Evolutionary conservation across 2,329 filamentous ascomycete species (phyloP), one percentile per base, ranked within the genome.

Genomic region (Gnomoniopsis smithogilvyi): DNA sequence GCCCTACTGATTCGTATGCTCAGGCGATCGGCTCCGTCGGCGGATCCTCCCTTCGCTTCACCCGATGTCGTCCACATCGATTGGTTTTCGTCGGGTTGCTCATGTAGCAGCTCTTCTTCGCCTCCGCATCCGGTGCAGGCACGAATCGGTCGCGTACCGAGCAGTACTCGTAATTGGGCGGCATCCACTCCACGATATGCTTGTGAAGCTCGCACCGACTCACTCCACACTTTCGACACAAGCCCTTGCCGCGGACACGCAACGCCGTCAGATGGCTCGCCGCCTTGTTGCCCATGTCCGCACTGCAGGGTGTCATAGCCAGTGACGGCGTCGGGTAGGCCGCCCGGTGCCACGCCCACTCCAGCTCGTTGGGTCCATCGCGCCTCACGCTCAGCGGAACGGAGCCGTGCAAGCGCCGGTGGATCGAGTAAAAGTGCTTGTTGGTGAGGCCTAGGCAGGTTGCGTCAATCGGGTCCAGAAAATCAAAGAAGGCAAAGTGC

Each of bases 381-480:
- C 85, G 84, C 15, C 84, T 79, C 50, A 78, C 78, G 19, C 79
- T 80, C 17, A 88, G 77, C 11, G 82, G 74, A n/a, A 87, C 79
- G 8, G 70, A 74, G 55, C 80, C 82, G 68, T 85, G 79, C 70
- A 85, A 76, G 56, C 77, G 78, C 26, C 78, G 76, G 70, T 85
- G 83, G 65, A 87, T 82, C 36, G 75, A 72, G 69, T 88, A 87
- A 64, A 86, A 79, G 67, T 80, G 77, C 47, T 76, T 76, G 73
- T 79, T 83, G 41, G 83, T 80, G 54, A 88, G 77, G 15, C 83
- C 85, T 43, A 88, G 74, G 67, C 84, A 87, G 43, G 81, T 82
- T 66, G 83, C 82, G 71, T 88, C 85, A 63, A 88, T 86, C 51
- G 82, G 82, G 71, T 88, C 85, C 59, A 88, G 79, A 63, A 82